These are phyloP conservation scores for Myxozyma melibiosi DNA, from an alignment of 805 yeast species.

Conservation along the genomic window DNA sequence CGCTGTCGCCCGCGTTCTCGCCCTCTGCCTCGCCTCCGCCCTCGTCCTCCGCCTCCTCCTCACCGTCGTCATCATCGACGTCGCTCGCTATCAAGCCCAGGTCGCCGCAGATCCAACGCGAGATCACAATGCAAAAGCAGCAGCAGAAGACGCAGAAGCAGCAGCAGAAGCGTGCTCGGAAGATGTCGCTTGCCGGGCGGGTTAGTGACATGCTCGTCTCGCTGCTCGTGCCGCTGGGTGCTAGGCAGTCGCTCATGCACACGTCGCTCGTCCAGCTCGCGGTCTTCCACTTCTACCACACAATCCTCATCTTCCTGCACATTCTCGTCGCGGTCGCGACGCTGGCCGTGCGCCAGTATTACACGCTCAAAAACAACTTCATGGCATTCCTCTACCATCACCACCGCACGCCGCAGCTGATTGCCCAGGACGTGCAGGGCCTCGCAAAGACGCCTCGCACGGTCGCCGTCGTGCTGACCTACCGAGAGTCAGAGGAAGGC, in stretches of 20 bases:
- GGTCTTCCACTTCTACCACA: slow-evolving; percentile 26
- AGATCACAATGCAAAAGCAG: background rate
- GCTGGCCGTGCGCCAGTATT: slow-evolving; percentile 14
- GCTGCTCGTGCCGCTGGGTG: slow-evolving; percentile 20
- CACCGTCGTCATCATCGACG: slow-evolving; percentile 7
- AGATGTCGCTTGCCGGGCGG: background rate
- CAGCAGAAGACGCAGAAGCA: background rate
- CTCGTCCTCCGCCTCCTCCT: slow-evolving; percentile 4
- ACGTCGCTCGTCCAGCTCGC: slow-evolving; percentile 19
- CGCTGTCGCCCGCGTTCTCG: background rate
- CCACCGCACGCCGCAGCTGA: slow-evolving; percentile 70
- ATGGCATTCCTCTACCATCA: slow-evolving; percentile 36
- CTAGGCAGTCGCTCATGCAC: slow-evolving; percentile 12
- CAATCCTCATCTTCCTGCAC: slow-evolving; percentile 31
- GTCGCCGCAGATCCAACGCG: background rate
- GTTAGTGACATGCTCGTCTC: slow-evolving; percentile 10
- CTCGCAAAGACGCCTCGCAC: slow-evolving; percentile 76
- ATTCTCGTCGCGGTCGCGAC: slow-evolving; percentile 19
- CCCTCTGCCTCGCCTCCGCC: slow-evolving; percentile 8
- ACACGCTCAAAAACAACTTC: slow-evolving; percentile 28
- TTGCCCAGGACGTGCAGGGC: slow-evolving; percentile 76
- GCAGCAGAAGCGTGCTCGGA: background rate
- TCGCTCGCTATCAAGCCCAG: background rate
- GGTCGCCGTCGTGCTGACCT: slow-evolving; percentile 72
- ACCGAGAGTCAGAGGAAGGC: slow-evolving; percentile 77